Percentiles rank a stretch among this genome's conserved stretches.
These are phyloP conservation scores for Termitomyces sp. DNA, from an alignment of 768 basidiomycete genomes.

Conservation along the genomic window DNA sequence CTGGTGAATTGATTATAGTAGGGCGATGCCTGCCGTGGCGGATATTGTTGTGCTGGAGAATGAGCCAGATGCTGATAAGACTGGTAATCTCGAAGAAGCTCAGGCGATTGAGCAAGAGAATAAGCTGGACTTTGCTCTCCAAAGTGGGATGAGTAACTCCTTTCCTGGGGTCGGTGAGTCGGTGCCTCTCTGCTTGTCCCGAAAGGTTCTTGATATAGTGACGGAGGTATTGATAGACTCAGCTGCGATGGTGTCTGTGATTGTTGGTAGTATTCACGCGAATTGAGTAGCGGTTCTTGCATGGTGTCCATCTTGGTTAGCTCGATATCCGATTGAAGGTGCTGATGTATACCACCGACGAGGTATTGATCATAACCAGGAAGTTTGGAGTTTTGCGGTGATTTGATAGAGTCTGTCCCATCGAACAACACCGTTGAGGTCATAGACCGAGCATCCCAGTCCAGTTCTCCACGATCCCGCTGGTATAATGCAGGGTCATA, in stretches of 20 bases:
- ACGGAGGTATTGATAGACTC: conserved; percentile 33
- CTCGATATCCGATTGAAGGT: conserved; percentile 37
- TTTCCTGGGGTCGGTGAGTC: conserved; percentile 51
- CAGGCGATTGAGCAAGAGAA: conserved; percentile 16
- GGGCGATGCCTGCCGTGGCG: conserved; percentile 24
- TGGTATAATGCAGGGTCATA: conserved; percentile 77
- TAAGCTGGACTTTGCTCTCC: conserved; percentile 23
- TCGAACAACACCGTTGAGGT: conserved; percentile 53
- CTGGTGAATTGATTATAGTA: conserved; percentile 19
- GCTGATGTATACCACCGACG: conserved; percentile 33
- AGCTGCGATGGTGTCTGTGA: conserved; percentile 32
- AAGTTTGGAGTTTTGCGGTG: conserved; percentile 25
- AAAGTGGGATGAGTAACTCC: conserved; percentile 27
- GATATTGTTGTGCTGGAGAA: conserved; percentile 16
- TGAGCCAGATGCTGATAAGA: conserved; percentile 6
- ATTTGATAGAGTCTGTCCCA: conserved; percentile 35
- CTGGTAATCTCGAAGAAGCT: conserved; percentile 14
- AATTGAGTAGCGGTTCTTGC: conserved; percentile 54
- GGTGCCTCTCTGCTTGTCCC: conserved; percentile 52
- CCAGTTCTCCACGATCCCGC: conserved; percentile 78
- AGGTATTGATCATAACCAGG: conserved; percentile 56
- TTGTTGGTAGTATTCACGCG: conserved; percentile 28
- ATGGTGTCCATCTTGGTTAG: conserved; percentile 52
- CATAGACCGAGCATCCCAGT: conserved; percentile 83
- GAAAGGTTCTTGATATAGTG: conserved; percentile 31